phyloP scores from a whole-genome alignment of 1,284 basidiomycete genomes.

The Laetiporus sulphureus region DNA sequence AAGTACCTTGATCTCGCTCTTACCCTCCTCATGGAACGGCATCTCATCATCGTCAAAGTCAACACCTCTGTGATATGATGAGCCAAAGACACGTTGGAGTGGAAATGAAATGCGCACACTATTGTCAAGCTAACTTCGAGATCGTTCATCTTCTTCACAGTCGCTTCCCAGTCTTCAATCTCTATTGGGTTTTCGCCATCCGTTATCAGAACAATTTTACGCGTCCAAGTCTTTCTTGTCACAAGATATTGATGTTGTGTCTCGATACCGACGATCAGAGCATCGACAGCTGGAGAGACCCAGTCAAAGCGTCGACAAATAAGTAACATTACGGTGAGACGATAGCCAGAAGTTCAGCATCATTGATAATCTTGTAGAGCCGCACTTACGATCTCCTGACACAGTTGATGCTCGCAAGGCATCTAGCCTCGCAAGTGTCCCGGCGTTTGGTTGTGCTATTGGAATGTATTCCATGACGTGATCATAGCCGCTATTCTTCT shows the following conservation, averaged over 20 bases:
- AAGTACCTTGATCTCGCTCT: conserved; percentile 62
- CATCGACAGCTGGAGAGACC: conserved; percentile 82
- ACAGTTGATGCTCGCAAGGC: conserved; percentile 54
- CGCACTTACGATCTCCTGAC: conserved; percentile 60
- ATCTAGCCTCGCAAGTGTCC: conserved; percentile 70
- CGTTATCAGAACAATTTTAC: conserved; percentile 75
- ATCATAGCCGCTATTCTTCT: conserved; percentile 63
- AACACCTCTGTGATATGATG: conserved; percentile 50
- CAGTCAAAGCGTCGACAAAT: no score
- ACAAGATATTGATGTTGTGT: conserved; percentile 59
- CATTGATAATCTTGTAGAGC: background rate
- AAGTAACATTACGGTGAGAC: background rate
- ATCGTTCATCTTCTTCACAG: conserved; percentile 60
- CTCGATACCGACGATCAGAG: conserved; percentile 80
- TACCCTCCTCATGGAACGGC: conserved; percentile 59
- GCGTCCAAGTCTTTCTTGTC: conserved; percentile 72
- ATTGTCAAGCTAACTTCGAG: conserved; percentile 56
- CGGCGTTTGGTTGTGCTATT: conserved; percentile 71
- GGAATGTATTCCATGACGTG: conserved; percentile 74
- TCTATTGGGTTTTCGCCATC: conserved; percentile 73
- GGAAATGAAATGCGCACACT: conserved; percentile 38
- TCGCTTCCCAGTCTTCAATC: conserved; percentile 67
- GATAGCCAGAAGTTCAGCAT: background rate
- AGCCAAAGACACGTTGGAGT: background rate
- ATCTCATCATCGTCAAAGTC: conserved; percentile 80